A percentile compares a stretch with the other conserved stretches of the same genome.
Evolutionary conservation across 768 basidiomycete species (phyloP).

Genomic region (Pholiota microspora): DNA sequence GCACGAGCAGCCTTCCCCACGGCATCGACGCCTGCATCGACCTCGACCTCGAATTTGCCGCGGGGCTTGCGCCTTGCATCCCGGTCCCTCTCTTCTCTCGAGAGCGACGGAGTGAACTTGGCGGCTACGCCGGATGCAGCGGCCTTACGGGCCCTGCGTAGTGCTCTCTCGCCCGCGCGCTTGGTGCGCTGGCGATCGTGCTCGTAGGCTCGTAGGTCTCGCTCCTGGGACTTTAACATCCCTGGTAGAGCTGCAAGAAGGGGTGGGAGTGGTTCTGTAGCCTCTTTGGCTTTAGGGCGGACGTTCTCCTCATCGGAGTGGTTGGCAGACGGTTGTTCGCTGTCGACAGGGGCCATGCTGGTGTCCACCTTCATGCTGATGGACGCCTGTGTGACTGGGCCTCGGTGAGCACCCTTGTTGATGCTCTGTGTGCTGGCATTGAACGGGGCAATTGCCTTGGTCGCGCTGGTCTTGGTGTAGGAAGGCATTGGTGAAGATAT

Average conservation of each 20-base stretch:
- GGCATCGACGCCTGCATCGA: constrained; percentile 18
- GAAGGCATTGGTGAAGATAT: constrained; percentile 5
- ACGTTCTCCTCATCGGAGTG: constrained; percentile 12
- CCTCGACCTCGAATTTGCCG: constrained; percentile 5
- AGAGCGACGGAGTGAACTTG: background rate
- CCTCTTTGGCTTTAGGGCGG: constrained; percentile 2
- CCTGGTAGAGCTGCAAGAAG: background rate
- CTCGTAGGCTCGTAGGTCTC: constrained; percentile 47
- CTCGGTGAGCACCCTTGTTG: background rate
- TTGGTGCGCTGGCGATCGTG: constrained; percentile 46
- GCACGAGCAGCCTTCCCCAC: constrained; percentile 9
- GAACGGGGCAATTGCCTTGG: constrained; percentile 1
- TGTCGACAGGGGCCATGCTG: constrained; percentile 1
- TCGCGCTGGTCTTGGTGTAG: constrained; percentile 2
- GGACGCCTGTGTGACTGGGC: background rate
- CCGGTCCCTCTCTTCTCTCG: constrained; percentile 5
- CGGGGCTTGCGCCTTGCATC: constrained; percentile 3
- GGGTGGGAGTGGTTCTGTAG: constrained; percentile 10
- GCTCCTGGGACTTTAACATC: constrained; percentile 18
- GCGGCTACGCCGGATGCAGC: background rate
- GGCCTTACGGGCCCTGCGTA: constrained; percentile 34
- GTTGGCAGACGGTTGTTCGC: background rate
- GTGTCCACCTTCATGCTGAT: background rate
- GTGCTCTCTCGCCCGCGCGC: constrained; percentile 39
- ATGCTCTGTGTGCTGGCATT: background rate